Evolutionary conservation across 176 grass and related monocot genomes (phyloP).

Genomic region (Avena eriantha): DNA sequence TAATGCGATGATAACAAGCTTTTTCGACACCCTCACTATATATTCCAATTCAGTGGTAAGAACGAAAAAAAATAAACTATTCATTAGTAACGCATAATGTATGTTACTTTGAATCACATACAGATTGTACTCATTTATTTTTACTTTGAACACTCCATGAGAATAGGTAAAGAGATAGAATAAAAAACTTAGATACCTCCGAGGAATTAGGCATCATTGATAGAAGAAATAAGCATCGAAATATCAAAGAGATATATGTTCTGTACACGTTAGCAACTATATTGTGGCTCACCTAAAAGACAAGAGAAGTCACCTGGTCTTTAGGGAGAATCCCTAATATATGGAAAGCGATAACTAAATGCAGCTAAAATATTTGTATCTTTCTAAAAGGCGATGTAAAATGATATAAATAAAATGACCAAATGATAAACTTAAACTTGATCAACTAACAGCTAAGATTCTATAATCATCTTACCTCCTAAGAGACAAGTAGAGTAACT

Average conservation of each 20-base stretch:
- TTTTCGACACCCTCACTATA: not conserved
- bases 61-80: not conserved
- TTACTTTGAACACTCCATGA: too few species aligned
- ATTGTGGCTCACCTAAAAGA: not conserved
- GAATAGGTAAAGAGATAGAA: too few species aligned
- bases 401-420: not conserved
- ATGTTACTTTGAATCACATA: not conserved
- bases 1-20: not conserved
- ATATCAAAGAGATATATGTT: too few species aligned
- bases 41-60: not conserved
- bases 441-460: not conserved
- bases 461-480: not conserved
- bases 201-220: too few species aligned
- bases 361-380: not conserved
- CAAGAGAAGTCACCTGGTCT: not conserved
- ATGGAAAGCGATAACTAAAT: not conserved
- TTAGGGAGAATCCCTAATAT: not conserved
- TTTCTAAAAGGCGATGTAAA: not conserved
- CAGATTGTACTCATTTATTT: too few species aligned
- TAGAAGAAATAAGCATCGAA: too few species aligned
- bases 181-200: too few species aligned
- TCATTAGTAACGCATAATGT: not conserved
- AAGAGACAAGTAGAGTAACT: not conserved
- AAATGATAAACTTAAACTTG: not conserved
- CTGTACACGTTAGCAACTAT: too few species aligned